A percentile compares a stretch with the other conserved stretches of the same genome.
Conservation (phyloP, 2,329 filamentous ascomycete genomes). For the Phoma herbarum region DNA sequence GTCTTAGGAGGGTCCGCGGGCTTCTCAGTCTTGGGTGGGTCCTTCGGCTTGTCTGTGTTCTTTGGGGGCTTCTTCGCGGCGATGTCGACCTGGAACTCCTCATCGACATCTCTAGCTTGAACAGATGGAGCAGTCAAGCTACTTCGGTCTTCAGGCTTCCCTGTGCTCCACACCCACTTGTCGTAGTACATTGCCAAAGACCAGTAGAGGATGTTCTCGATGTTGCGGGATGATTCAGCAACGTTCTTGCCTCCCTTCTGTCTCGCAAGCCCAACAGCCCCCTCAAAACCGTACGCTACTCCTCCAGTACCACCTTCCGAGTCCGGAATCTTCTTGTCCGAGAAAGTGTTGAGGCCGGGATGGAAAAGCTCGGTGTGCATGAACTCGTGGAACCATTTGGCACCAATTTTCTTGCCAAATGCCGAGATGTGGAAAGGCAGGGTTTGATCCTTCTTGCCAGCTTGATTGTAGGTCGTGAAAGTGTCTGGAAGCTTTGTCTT, state of each 20-base stretch:
- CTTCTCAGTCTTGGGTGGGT: slow-evolving; percentile 10
- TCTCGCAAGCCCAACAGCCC: slow-evolving; percentile 16
- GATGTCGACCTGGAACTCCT: slow-evolving; percentile 5
- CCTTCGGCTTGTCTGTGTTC: slow-evolving; percentile 8
- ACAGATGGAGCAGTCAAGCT: slow-evolving; percentile 1
- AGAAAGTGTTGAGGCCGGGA: slow-evolving; percentile 8
- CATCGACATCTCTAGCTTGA: slow-evolving; percentile 3
- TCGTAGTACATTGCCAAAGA: slow-evolving; percentile 21
- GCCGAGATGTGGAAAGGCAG: slow-evolving; percentile 22
- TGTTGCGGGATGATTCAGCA: slow-evolving; percentile 14
- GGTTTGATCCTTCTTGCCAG: slow-evolving; percentile 15
- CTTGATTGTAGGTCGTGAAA: slow-evolving; percentile 17
- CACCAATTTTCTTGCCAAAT: slow-evolving; percentile 19
- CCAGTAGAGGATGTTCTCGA: slow-evolving; percentile 25
- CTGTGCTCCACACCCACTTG: slow-evolving; percentile 23
- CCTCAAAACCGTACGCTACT: slow-evolving; percentile 12
- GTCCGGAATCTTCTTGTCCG: slow-evolving; percentile 15
- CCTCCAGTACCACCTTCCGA: slow-evolving; percentile 7
- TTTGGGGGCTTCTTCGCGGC: slow-evolving; percentile 13
- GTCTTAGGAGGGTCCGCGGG: slow-evolving; percentile 7
- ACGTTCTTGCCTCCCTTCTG: slow-evolving; percentile 18
- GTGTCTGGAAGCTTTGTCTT: slow-evolving; percentile 17
- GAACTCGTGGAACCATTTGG: slow-evolving; percentile 25
- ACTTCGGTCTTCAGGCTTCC: slow-evolving; percentile 14
- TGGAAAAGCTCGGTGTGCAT: slow-evolving; percentile 22